Base-by-base conservation (phyloP, 2,329 filamentous ascomycete genomes). In the Monosporascus sp. region DNA sequence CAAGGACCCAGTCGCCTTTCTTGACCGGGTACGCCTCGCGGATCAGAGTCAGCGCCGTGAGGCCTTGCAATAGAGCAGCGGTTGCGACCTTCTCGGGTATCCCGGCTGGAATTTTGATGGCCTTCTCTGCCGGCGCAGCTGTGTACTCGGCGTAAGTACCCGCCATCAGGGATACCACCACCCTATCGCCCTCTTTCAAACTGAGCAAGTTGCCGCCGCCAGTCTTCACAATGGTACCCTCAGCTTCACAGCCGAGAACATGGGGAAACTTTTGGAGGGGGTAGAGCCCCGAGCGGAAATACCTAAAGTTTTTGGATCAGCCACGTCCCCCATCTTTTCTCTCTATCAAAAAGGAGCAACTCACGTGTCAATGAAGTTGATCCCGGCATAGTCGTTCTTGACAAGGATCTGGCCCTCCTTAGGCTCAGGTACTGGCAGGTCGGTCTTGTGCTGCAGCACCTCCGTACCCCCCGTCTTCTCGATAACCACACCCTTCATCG, bases 241-340 rank as follows among this genome's bases (percentile, higher is more conserved):
- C 80, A 54, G 80, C 89, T 75, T 97, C 92, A 63, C 87, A 86
- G 56, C 92, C 91, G 20, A 93, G 85, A 49, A 86, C 84, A 62
- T 88, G 80, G 5, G 91, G 92, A 62, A 88, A 83, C 2, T 74
- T 68, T 1, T 87, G 79, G 1, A 84, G 75, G 11, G 78, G 74
- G 76, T 96, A 96, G 49, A 96, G 81, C 11, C 92, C 92, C 14
- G 81, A 84, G 68, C 92, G 90, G 80, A 92, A 95, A 73, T 96
- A 96, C 39, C 79, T 84, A 47, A 38, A 37, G 37, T 24, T 45
- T 11, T 15, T 5, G 17, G 24, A 18, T 44, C 38, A 39, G 38
- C 38, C 18, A 17, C 17, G 9, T 39, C 38, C 1, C 17, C 43
- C 48, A 24, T 14, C 43, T 56, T 48, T 56, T 25, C 11, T 50